These are phyloP conservation scores for Chaetomium olivaceum DNA, from an alignment of 2,329 filamentous ascomycete species.

Conservation along the genomic window DNA sequence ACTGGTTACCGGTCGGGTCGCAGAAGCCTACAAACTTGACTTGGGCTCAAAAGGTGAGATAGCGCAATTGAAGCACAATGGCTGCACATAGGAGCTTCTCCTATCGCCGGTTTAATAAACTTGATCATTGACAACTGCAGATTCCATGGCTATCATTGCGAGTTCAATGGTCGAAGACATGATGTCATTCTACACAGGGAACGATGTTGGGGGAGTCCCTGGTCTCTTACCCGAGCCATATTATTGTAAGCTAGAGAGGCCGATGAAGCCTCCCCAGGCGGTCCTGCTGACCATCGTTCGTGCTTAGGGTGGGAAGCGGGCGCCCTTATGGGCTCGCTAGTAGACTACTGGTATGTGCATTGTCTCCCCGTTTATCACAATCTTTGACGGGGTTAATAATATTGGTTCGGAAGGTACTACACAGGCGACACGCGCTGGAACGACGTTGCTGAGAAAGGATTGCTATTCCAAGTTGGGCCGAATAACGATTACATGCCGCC, in stretches of 20 bases:
- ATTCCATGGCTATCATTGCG: constrained; percentile 51
- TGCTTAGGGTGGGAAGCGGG: constrained; percentile 69
- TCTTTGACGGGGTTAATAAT: neutral
- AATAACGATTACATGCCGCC: constrained; percentile 35
- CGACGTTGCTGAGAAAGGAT: constrained; percentile 62
- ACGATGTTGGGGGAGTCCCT: constrained; percentile 52
- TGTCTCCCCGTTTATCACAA: no score
- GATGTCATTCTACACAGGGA: constrained; percentile 49
- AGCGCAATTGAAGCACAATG: constrained; percentile 36
- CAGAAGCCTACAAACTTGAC: constrained; percentile 30
- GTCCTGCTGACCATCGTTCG: constrained; percentile 3
- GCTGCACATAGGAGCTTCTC: neutral
- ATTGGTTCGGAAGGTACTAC: constrained; percentile 59
- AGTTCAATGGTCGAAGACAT: constrained; percentile 55
- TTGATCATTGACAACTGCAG: constrained; percentile 37
- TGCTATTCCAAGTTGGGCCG: constrained; percentile 50
- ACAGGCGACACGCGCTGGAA: constrained; percentile 75
- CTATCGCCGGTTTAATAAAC: neutral
- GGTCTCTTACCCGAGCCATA: constrained; percentile 56
- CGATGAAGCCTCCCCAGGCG: neutral
- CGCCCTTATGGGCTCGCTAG: constrained; percentile 67
- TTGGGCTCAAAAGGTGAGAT: constrained; percentile 31
- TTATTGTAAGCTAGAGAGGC: constrained; percentile 48
- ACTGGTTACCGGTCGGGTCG: constrained; percentile 19
- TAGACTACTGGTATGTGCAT: constrained; percentile 64